Percentiles rank a stretch among this genome's conserved stretches.
phyloP scores from a whole-genome alignment of 2,329 filamentous ascomycete genomes.

The Capronia americana region DNA sequence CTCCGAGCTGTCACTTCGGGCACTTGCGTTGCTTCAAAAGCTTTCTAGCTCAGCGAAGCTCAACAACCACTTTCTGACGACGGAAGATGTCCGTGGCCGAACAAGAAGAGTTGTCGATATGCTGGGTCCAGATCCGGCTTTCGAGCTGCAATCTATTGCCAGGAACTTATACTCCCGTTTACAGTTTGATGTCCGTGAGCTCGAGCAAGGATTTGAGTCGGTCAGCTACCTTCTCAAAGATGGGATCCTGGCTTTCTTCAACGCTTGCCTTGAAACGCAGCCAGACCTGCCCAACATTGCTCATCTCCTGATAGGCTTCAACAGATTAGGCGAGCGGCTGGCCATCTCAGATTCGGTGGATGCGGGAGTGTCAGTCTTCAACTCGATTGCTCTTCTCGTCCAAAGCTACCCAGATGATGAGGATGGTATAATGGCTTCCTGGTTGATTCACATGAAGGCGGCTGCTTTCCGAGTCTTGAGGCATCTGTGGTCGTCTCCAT shows the following conservation, averaged over 20 bases:
- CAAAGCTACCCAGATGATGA: slow-evolving; percentile 71
- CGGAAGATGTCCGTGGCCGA: slow-evolving; percentile 26
- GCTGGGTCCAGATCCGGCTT: slow-evolving; percentile 80
- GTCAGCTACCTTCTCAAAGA: slow-evolving; percentile 81
- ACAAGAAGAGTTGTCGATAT: slow-evolving; percentile 71
- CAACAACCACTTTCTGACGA: slow-evolving; percentile 44
- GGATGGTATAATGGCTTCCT: slow-evolving; percentile 66
- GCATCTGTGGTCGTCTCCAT: slow-evolving; percentile 80
- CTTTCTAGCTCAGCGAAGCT: slow-evolving; percentile 84
- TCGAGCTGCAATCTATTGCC: slow-evolving; percentile 72
- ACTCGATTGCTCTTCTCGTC: slow-evolving; percentile 76
- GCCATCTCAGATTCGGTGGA: slow-evolving; percentile 66
- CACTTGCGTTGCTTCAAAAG: slow-evolving; percentile 81
- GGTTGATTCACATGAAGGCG: slow-evolving; percentile 72
- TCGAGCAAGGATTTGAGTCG: slow-evolving; percentile 72
- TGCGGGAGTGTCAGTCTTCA: slow-evolving; percentile 77
- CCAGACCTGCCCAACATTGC: slow-evolving; percentile 83
- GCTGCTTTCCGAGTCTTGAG: slow-evolving; percentile 75
- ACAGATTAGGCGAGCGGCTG: slow-evolving; percentile 67
- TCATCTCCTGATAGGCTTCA: slow-evolving; percentile 87
- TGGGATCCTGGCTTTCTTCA: slow-evolving; percentile 83
- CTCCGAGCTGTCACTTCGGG: slow-evolving; percentile 77
- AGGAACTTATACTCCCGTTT: slow-evolving; percentile 74
- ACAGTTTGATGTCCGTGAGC: slow-evolving; percentile 68
- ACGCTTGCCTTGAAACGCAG: slow-evolving; percentile 76